Evolutionary conservation across 2,329 filamentous ascomycete genomes (phyloP).

Genomic region (Aspergillus proliferans): DNA sequence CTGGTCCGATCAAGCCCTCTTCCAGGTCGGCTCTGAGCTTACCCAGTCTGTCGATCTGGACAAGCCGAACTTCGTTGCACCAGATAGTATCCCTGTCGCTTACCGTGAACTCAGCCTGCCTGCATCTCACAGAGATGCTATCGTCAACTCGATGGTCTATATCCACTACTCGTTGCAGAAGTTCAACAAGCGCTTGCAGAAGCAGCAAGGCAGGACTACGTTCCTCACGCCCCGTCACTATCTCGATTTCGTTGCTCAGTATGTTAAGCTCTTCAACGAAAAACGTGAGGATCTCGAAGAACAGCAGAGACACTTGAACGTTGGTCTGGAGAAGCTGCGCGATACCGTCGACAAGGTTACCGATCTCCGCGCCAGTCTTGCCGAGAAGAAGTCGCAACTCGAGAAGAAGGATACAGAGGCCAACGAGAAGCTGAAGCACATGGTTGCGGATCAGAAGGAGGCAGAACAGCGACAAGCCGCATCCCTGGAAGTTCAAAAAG

Average conservation of each 20-base stretch:
- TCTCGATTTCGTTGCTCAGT: constrained; percentile 95
- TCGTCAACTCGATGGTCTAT: constrained; percentile 98
- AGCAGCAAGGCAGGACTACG: constrained; percentile 86
- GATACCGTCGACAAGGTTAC: constrained; percentile 97
- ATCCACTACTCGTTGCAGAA: constrained; percentile 90
- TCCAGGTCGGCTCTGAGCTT: constrained; percentile 93
- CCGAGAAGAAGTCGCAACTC: constrained; percentile 88
- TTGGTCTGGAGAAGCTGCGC: constrained; percentile 92
- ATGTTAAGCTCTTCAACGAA: constrained; percentile 94
- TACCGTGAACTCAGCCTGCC: constrained; percentile 81
- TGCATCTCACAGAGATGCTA: constrained; percentile 80
- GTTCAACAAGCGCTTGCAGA: constrained; percentile 81
- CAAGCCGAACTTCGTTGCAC: constrained; percentile 73
- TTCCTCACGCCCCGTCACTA: constrained; percentile 96
- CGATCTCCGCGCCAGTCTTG: constrained; percentile 81
- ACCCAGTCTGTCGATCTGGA: constrained; percentile 96
- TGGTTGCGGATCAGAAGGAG: constrained; percentile 93
- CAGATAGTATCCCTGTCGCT: constrained; percentile 86
- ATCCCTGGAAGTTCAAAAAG: constrained; percentile 80
- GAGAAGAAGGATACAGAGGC: constrained; percentile 92
- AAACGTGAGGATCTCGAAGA: constrained; percentile 98
- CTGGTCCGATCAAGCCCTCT: constrained; percentile 98
- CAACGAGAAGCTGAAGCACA: constrained; percentile 93
- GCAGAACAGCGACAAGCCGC: constrained; percentile 85
- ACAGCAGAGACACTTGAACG: constrained; percentile 95